Evolutionary conservation across 257 asterid species (phyloP), one percentile per base, ranked within the genome.

Genomic region (Solanum megistacrolobum): DNA sequence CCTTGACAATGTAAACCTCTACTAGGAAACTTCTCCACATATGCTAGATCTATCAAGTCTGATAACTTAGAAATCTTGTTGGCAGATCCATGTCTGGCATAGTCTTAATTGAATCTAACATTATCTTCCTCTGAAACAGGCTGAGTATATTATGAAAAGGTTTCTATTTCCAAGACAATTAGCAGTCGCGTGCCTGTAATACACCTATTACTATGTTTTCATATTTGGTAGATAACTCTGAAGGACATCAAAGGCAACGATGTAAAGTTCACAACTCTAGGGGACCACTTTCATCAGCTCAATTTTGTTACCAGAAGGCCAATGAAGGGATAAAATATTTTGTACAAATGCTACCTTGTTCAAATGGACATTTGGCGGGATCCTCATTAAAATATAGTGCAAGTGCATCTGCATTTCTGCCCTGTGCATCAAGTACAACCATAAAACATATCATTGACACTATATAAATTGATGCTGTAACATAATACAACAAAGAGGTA

Each of bases 311-410:
- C 27, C 52, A 48, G 62, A 72, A 60, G 65, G 38, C 31, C 41
- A 86, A 86, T 41, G 66, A 39, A 13, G 84, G 62, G 38, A 72
- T 46, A 25, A 43, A 60, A 48, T n/a, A 31, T 23, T 29, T 72
- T 86, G 27, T 46, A 43, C 69, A 71, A 41, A 72, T 6, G 39
- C 43, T 91, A 96, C 99, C 99, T 95, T 96, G 98, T 92, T 95
- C 99, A 86, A 96, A 96, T 81, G 98, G 98, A 90, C 93, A 94
- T 41, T 92, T 91, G 55, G 93, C 94, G 68, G 98, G 98, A 88
- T 95, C 98, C 93, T 96, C 99, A 23, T 98, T 98, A 71, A 96
- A 96, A 90, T 96, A 96, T 68, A 93, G 93, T 85, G 95, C 95
- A 87, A 95, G 89, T 32, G 97, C 98, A 89, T 96, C 99, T 86